phyloP scores from a whole-genome alignment of 768 basidiomycete species.

The Lentinula lateritia region DNA sequence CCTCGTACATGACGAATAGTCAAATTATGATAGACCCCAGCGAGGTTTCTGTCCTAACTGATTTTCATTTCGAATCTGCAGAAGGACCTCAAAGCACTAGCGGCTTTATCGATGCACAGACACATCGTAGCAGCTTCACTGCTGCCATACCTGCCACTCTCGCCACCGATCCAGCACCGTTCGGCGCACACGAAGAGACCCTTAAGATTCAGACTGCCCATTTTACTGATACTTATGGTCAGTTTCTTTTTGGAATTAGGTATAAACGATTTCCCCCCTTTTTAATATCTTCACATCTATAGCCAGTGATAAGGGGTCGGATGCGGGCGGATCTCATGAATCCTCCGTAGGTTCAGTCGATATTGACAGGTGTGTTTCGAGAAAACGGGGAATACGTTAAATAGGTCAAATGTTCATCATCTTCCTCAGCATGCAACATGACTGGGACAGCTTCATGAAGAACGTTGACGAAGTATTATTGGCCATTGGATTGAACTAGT shows the following conservation, averaged over 20 bases:
- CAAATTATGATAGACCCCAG: background rate
- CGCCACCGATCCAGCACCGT: background rate
- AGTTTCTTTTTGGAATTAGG: background rate
- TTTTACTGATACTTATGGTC: background rate
- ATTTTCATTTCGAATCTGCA: background rate
- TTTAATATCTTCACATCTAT: background rate
- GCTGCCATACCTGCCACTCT: background rate
- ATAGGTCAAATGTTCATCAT: background rate
- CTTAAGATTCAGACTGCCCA: background rate
- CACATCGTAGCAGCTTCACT: background rate
- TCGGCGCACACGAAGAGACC: background rate
- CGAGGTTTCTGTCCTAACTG: background rate
- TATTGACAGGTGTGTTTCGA: background rate
- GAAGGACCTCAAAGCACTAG: background rate
- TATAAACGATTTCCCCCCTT: background rate
- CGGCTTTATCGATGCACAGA: background rate
- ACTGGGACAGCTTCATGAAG: background rate
- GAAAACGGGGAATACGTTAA: background rate
- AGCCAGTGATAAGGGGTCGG: background rate
- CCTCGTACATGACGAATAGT: background rate
- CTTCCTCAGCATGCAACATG: background rate
- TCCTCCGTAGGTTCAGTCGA: background rate
- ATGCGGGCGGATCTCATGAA: background rate
- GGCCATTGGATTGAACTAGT: background rate
- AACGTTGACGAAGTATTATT: background rate